These are phyloP conservation scores for Trametes maxima DNA, from an alignment of 768 basidiomycete species.

Conservation along the genomic window DNA sequence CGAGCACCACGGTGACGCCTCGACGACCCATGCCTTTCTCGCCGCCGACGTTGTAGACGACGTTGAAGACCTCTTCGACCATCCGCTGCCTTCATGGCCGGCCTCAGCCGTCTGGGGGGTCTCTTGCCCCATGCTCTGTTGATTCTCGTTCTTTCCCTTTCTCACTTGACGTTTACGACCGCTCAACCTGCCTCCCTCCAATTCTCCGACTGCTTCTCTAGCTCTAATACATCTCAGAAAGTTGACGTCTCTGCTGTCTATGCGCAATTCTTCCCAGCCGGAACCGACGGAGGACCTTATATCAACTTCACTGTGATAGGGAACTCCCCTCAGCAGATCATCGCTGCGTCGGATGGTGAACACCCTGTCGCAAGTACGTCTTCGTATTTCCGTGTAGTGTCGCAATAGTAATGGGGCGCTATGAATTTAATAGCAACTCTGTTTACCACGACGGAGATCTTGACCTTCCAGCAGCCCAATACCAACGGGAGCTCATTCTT, in stretches of 20 bases:
- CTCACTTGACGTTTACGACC: slow-evolving; percentile 17
- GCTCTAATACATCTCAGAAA: slow-evolving; percentile 51
- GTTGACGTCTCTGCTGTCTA: slow-evolving; percentile 72
- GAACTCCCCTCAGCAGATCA: slow-evolving; percentile 55
- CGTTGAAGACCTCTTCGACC: slow-evolving; percentile 12
- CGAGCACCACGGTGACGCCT: slow-evolving; percentile 14
- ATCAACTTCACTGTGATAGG: slow-evolving; percentile 80
- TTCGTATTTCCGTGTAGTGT: background rate
- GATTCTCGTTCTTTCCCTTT: slow-evolving; percentile 22
- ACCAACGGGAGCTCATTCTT: slow-evolving; percentile 75
- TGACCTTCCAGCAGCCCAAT: slow-evolving; percentile 74
- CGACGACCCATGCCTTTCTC: slow-evolving; percentile 13
- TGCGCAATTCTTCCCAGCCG: slow-evolving; percentile 60
- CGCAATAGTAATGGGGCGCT: background rate
- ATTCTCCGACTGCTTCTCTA: slow-evolving; percentile 71
- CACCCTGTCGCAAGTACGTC: slow-evolving; percentile 54
- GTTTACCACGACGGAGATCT: slow-evolving; percentile 78
- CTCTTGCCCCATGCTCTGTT: slow-evolving; percentile 17
- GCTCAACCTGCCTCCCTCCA: slow-evolving; percentile 61
- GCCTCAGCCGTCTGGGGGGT: slow-evolving; percentile 4
- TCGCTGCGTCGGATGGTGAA: slow-evolving; percentile 59
- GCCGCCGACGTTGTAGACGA: slow-evolving; percentile 11
- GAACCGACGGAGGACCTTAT: slow-evolving; percentile 37
- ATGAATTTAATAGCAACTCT: slow-evolving; percentile 63
- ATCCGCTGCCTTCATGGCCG: slow-evolving; percentile 17